Evolutionary conservation across 139 green algal species (phyloP), one percentile per base, ranked within the genome.

Genomic region (Microglena sp.): DNA sequence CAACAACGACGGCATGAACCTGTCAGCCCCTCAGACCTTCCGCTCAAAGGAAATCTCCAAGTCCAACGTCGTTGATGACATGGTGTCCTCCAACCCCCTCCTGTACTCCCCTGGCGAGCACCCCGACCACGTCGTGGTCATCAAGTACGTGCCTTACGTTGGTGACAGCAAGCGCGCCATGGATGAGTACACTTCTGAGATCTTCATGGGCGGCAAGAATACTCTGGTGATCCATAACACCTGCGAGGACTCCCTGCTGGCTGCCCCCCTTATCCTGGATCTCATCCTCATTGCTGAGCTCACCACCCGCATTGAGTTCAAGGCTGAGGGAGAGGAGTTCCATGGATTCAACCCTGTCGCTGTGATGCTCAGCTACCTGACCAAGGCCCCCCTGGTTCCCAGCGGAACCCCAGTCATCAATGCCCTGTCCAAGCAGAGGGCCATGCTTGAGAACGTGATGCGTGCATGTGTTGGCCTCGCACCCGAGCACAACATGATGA

Each of bases 141-240:
- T 99, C 84, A 99, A 99, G 80, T 97, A 99, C 67, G 85, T 98
- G 70, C 94, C 94, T 0, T 95, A 96, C 45, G 94, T 99, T 36
- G 92, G 68, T 1, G 94, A 99, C 87, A 90, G 73, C 67, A 99
- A 99, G 85, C 82, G 93, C 11, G 94, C 94, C 28, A 96, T 99
- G 94, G 94, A 99, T 62, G 94, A 99, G 80, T 99, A 99, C 86
- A 96, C 84, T 6, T 88, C 73, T 34, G 93, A 99, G 79, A 97
- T 98, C 76, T 92, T 93, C 72, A 85, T 89, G 79, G 90, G 92
- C 50, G 94, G 94, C 33, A 84, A 74, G 43, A 96, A 97, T 83
- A 99, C 94, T 18, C 96, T 99, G 43, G 90, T 90, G 33, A 95
- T 99, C 82, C 94, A 99, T 86, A 99, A 99, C 86, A 99, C 94